Evolutionary conservation across 2,329 filamentous ascomycete species (phyloP).

Genomic region (Trichoderma sp.): DNA sequence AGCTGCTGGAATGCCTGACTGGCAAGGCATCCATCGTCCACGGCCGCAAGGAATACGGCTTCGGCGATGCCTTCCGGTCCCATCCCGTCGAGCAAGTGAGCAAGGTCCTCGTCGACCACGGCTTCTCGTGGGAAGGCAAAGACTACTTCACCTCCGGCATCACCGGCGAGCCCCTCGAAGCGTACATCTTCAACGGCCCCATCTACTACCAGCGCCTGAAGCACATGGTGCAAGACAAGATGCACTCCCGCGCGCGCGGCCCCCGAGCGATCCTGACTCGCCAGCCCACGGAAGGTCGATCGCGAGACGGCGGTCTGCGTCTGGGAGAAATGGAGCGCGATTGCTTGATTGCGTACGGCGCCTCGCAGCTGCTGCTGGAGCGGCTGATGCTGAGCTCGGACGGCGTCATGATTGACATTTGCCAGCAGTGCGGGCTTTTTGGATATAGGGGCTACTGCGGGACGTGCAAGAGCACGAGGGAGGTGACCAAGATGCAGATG

Average conservation of each 20-base stretch:
- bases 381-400: slow-evolving; percentile 94
- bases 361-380: slow-evolving; percentile 87
- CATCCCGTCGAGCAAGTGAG: slow-evolving; percentile 88
- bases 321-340: slow-evolving; percentile 99
- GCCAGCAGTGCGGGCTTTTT: slow-evolving; percentile 91
- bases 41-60: slow-evolving; percentile 85
- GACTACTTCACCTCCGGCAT: slow-evolving; percentile 95
- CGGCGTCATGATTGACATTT: slow-evolving; percentile 88
- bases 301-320: slow-evolving; percentile 85
- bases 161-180: slow-evolving; percentile 89
- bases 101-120: slow-evolving; percentile 77
- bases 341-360: slow-evolving; percentile 95
- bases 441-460: slow-evolving; percentile 95
- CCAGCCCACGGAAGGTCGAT: slow-evolving; percentile 94
- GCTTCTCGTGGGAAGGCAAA: slow-evolving; percentile 96
- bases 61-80: slow-evolving; percentile 77
- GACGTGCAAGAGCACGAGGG: slow-evolving; percentile 81
- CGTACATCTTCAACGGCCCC: slow-evolving; percentile 97
- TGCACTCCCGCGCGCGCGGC: slow-evolving; percentile 92
- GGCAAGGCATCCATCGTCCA: slow-evolving; percentile 90
- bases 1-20: slow-evolving; percentile 91
- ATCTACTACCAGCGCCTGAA: slow-evolving; percentile 99
- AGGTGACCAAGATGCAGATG: slow-evolving; percentile 91
- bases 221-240: slow-evolving; percentile 99
- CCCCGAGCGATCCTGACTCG: slow-evolving; percentile 89